phyloP scores from a whole-genome alignment of 306 rosid genomes.

The Ziziphus jujuba region DNA sequence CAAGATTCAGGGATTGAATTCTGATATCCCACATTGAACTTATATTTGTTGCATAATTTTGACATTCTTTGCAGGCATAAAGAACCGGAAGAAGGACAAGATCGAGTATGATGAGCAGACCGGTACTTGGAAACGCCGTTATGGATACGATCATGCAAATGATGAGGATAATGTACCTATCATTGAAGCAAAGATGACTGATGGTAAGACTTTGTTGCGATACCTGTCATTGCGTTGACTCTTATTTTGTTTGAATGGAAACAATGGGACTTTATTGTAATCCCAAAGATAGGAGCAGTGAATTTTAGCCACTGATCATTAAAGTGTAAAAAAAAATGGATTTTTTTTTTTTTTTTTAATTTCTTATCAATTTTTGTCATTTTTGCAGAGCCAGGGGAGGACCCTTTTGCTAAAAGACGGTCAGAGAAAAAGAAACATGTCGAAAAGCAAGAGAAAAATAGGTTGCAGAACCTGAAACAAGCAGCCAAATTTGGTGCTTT shows the following conservation, averaged over 20 bases:
- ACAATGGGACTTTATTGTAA: not conserved
- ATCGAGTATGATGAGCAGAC: conserved; percentile 57
- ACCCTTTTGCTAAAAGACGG: conserved; percentile 84
- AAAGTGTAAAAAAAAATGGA: too few species aligned
- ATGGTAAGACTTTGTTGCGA: conserved; percentile 47
- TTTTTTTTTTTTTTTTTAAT: too few species aligned
- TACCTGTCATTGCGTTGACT: not conserved
- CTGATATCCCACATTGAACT: conserved; percentile 1
- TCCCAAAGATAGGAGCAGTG: not conserved
- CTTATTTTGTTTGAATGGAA: not conserved
- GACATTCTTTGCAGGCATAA: conserved; percentile 59
- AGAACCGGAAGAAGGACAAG: conserved; percentile 73
- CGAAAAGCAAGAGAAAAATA: conserved; percentile 75
- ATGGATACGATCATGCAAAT: conserved; percentile 86
- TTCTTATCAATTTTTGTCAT: not conserved
- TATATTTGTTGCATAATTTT: not conserved
- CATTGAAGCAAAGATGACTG: conserved; percentile 82
- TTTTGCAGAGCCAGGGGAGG: conserved; percentile 69
- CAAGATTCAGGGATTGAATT: not conserved
- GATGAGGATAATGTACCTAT: conserved; percentile 83
- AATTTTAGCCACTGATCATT: not conserved
- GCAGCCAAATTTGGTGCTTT: conserved; percentile 85
- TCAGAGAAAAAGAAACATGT: conserved; percentile 66
- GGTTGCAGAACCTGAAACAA: conserved; percentile 71
- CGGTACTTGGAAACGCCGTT: conserved; percentile 80